Evolutionary conservation across 495 filamentous ascomycete species (phyloP), one percentile per base, ranked within the genome.

Genomic region (Hyphodiscus hymeniophilus): DNA sequence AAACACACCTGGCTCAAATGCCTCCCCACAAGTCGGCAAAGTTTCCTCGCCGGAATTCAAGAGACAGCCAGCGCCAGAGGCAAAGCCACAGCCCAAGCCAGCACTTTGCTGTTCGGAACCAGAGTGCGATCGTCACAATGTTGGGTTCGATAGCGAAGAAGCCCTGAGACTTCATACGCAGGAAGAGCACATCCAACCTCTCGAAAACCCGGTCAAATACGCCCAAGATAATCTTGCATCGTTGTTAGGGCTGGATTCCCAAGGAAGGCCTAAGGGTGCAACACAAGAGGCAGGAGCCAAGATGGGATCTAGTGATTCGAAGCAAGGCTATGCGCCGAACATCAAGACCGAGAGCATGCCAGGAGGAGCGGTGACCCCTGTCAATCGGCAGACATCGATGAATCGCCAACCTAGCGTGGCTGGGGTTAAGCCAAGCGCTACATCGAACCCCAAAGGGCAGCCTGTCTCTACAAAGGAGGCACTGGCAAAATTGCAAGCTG

Each of bases 91-190:
- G 39, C 60, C 62, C 4, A 69, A 66, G 33, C 46, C 52, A 18
- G 18, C 53, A 21, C 34, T 60, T 10, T 42, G 36, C 18, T 56
- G 57, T 38, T 26, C 43, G 17, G 52, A 60, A 18, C 50, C 50
- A 22, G 57, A 60, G n/a, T 60, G 57, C 30, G 57, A 60, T 0
- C 43, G 57, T 17, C 53, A 56, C 36, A 52, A 50, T 39, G 60
- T 64, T 15, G 76, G 73, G 1, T 82, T 82, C 48, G 60, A 68
- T 23, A 76, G 56, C 10, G 72, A 77, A 48, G 72, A 78, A 43
- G 70, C 70, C 21, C 61, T 72, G 40, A 64, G 69, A 16, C 57
- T 58, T 10, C 80, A 84, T 54, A 59, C 58, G 15, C 63, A 72
- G 22, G 70, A 76, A 24, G 76, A 75, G 56, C 80, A 84, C 42